Percentiles rank a stretch among this genome's conserved stretches.
These are phyloP conservation scores for Saccharomyces hybrid DNA, from an alignment of 1,139 yeast species.

Conservation along the genomic window DNA sequence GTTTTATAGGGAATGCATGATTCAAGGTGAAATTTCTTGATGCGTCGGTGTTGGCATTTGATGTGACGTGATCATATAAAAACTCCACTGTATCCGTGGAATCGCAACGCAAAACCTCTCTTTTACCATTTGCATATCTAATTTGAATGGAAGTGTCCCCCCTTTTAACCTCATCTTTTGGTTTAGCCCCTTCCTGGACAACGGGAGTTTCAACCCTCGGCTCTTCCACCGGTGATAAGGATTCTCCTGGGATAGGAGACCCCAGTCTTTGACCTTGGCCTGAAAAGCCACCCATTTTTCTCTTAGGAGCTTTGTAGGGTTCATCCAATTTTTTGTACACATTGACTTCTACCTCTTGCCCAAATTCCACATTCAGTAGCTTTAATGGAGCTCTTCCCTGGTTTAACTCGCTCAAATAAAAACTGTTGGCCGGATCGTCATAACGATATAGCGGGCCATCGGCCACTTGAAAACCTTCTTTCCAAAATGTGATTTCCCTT, in stretches of 20 bases:
- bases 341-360: slow-evolving; percentile 93
- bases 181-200: slow-evolving; percentile 13
- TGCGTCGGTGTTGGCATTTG: slow-evolving; percentile 36
- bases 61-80: slow-evolving; percentile 61
- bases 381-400: slow-evolving; percentile 91
- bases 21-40: slow-evolving; percentile 58
- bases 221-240: slow-evolving; percentile 8
- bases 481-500: slow-evolving; percentile 87
- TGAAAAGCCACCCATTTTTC: slow-evolving; percentile 58
- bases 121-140: slow-evolving; percentile 76
- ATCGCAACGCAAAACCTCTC: slow-evolving; percentile 57
- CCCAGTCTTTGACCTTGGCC: slow-evolving; percentile 91
- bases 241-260: slow-evolving; percentile 75
- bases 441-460: slow-evolving; percentile 80
- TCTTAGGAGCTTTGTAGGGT: slow-evolving; percentile 68
- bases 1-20: slow-evolving; percentile 77
- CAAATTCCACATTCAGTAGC: slow-evolving; percentile 71
- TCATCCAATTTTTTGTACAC: slow-evolving; percentile 79
- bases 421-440: slow-evolving; percentile 82
- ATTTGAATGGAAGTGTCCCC: slow-evolving; percentile 80
- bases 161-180: slow-evolving; percentile 33
- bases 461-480: slow-evolving; percentile 90
- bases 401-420: slow-evolving; percentile 69
- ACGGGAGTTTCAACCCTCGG: slow-evolving; percentile 2
- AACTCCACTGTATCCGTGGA: slow-evolving; percentile 58